These are phyloP conservation scores for Fusarium verrucosum DNA, from an alignment of 2,329 filamentous ascomycete species.

Conservation along the genomic window DNA sequence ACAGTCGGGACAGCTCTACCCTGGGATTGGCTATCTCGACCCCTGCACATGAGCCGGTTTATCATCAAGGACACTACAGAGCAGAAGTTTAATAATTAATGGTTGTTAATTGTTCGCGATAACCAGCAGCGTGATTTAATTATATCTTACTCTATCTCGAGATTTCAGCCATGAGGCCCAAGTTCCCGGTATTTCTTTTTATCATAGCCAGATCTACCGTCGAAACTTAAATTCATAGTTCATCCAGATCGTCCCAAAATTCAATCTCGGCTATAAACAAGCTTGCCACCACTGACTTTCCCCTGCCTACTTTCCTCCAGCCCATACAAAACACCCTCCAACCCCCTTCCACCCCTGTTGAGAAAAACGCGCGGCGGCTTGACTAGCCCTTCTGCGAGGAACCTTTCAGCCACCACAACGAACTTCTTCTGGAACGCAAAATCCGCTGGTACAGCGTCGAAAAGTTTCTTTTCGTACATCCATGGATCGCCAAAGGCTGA, in stretches of 20 bases:
- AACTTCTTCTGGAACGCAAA: constrained; percentile 12
- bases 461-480: background rate
- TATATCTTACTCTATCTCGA: no score
- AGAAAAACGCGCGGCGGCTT: background rate
- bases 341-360: background rate
- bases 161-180: no score
- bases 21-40: background rate
- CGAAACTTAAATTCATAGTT: background rate
- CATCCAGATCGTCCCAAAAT: background rate
- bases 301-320: background rate
- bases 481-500: constrained; percentile 5
- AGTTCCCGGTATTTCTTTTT: no score
- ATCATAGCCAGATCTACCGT: background rate
- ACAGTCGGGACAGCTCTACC: constrained; percentile 21
- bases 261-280: constrained; percentile 4
- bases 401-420: background rate
- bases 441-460: background rate
- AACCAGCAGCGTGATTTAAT: no score
- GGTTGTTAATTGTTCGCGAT: no score
- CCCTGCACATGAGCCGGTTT: no score
- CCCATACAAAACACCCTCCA: background rate
- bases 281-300: background rate
- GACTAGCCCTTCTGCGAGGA: background rate
- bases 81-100: no score
- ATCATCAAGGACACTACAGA: no score